These are phyloP conservation scores for Vigna unguiculata DNA, from an alignment of 306 rosid genomes.

Conservation along the genomic window DNA sequence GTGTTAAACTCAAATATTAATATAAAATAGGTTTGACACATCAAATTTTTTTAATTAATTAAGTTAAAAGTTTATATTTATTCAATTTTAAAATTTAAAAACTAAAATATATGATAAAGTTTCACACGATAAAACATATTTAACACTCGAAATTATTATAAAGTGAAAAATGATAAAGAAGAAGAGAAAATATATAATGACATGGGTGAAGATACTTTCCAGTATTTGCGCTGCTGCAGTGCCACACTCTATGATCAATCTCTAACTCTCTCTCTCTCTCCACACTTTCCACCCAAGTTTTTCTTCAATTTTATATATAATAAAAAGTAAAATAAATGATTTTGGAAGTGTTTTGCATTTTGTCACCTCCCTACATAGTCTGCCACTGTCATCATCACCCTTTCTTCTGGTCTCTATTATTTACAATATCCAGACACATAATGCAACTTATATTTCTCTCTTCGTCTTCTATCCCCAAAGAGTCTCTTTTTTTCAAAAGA, in stretches of 20 bases:
- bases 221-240: conserved; percentile 47
- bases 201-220: conserved; percentile 51
- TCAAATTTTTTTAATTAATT: too few species aligned
- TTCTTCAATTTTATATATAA: background rate
- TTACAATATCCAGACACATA: conserved; percentile 41
- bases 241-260: conserved; percentile 37
- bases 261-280: conserved; percentile 44
- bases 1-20: too few species aligned
- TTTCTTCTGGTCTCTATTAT: conserved; percentile 44
- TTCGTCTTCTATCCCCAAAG: conserved; percentile 34
- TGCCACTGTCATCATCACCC: conserved; percentile 63
- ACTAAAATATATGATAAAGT: too few species aligned
- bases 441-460: background rate
- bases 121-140: too few species aligned
- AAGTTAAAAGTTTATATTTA: too few species aligned
- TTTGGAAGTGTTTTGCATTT: conserved; percentile 30
- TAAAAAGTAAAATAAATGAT: background rate
- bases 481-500: background rate
- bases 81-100: too few species aligned
- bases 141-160: too few species aligned
- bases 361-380: conserved; percentile 48
- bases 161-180: too few species aligned
- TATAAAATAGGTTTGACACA: too few species aligned
- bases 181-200: background rate
- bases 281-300: conserved; percentile 32